A percentile compares a stretch with the other conserved stretches of the same genome.
Evolutionary conservation across 257 asterid species (phyloP).

Genomic region (Solanum gracilifrons): DNA sequence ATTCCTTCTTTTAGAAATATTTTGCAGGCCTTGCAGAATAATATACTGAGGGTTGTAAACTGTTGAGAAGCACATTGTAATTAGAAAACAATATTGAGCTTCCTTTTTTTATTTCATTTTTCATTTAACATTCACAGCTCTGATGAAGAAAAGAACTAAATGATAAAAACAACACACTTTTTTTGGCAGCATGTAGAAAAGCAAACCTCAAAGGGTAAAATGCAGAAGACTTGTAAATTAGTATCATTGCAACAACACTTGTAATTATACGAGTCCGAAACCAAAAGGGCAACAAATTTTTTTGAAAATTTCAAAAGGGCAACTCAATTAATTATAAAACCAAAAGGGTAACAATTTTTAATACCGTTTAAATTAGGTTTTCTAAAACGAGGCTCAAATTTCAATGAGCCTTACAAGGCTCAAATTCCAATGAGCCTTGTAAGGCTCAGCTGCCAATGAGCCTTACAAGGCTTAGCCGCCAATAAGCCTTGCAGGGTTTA

Average conservation of each 20-base stretch:
- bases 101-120: background rate
- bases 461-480: too few relatives aligned
- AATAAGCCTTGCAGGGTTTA: too few relatives aligned
- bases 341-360: too few relatives aligned
- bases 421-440: too few relatives aligned
- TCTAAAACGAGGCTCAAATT: too few relatives aligned
- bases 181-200: background rate
- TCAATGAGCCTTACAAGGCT: too few relatives aligned
- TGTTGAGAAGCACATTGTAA: background rate
- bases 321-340: too few relatives aligned
- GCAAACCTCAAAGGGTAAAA: background rate
- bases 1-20: background rate
- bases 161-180: background rate
- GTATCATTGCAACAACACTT: background rate
- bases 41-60: background rate
- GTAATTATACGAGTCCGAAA: too few relatives aligned
- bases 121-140: background rate
- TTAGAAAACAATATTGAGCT: background rate
- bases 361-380: too few relatives aligned
- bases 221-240: background rate
- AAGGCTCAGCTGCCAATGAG: too few relatives aligned
- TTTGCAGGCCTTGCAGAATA: background rate
- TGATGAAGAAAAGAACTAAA: background rate
- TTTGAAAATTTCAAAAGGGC: too few relatives aligned
- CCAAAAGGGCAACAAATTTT: too few relatives aligned